phyloP scores from a whole-genome alignment of 768 basidiomycete genomes.

The Cyclocybe aegerita region DNA sequence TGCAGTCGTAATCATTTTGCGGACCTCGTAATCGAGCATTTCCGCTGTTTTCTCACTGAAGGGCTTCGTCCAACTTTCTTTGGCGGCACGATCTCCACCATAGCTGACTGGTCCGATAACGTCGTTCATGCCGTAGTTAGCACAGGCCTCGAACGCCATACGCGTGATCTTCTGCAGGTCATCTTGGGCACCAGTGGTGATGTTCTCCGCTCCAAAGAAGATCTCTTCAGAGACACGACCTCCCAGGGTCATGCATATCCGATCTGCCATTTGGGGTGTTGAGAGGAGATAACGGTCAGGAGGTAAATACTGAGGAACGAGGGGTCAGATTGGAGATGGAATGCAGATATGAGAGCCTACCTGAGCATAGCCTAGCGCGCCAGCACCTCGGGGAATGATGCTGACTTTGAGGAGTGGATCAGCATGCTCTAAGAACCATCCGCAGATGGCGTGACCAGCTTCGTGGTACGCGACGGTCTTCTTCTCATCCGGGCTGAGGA shows the following conservation, averaged over 20 bases:
- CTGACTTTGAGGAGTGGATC: slow-evolving; percentile 97
- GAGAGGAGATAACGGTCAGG: slow-evolving; percentile 95
- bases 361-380: slow-evolving; percentile 95
- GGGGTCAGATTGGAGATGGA: neutral
- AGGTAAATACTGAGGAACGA: slow-evolving; percentile 71
- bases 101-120: slow-evolving; percentile 96
- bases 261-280: slow-evolving; percentile 90
- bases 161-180: slow-evolving; percentile 97
- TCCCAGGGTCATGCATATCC: slow-evolving; percentile 98
- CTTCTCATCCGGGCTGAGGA: slow-evolving; percentile 95
- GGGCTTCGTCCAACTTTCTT: slow-evolving; percentile 92
- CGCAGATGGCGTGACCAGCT: slow-evolving; percentile 97
- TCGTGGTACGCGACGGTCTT: slow-evolving; percentile 99
- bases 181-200: slow-evolving; percentile 98
- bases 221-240: slow-evolving; percentile 98
- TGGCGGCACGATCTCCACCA: slow-evolving; percentile 80
- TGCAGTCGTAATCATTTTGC: slow-evolving; percentile 93
- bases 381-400: slow-evolving; percentile 96
- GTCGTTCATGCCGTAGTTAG: slow-evolving; percentile 96
- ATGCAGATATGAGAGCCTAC: slow-evolving; percentile 36
- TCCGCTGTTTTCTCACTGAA: slow-evolving; percentile 98
- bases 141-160: slow-evolving; percentile 95
- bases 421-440: slow-evolving; percentile 98
- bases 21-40: slow-evolving; percentile 87
- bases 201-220: slow-evolving; percentile 88